Evolutionary conservation across 331 rosid genomes (phyloP), one percentile per base, ranked within the genome.

Genomic region (Acacia pycnantha): DNA sequence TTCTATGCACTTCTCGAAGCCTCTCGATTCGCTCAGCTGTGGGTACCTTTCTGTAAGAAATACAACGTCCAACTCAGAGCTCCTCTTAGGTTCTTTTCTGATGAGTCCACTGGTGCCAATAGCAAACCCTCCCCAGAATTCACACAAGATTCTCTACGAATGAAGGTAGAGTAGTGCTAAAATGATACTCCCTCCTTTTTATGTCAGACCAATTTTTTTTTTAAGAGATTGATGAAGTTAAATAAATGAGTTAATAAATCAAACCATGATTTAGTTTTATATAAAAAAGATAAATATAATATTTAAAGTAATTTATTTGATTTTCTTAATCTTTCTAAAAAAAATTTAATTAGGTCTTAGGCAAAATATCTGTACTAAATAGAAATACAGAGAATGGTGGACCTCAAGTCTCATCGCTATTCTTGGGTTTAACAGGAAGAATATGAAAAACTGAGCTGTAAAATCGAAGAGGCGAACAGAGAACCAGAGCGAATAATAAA

Each of bases 41-140:
- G 98, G 98, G 81, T 92, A 24, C 94, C 94, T 16, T 93, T 93
- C 66, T 93, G 97, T 64, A 89, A 85, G 82, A 91, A 86, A 74
- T 70, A 87, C 74, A 76, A 85, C 3, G 48, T 91, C 31, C 84
- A 85, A 86, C 74, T 81, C 58, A 86, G 98, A 82, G 98, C 95
- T 51, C 98, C 98, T 1, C 87, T 87, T 58, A 83, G 88, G 61
- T 90, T 85, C 71, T 91, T 94, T 79, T 82, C 50, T 26, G 53
- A 81, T 21, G 82, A 69, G 16, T 8, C 61, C n/a, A 70, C 4
- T 0, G 66, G 2, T 0, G 73, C 62, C 27, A 56, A n/a, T 56
- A 21, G 1, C 0, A 29, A 12, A 6, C 46, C 59, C 11, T 77
- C 82, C 0, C 15, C 10, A 4, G 81, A 87, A 29, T 93, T 93